Evolutionary conservation across 164 flowering plant genomes (phyloP).

Genomic region (Echeveria elegans): DNA sequence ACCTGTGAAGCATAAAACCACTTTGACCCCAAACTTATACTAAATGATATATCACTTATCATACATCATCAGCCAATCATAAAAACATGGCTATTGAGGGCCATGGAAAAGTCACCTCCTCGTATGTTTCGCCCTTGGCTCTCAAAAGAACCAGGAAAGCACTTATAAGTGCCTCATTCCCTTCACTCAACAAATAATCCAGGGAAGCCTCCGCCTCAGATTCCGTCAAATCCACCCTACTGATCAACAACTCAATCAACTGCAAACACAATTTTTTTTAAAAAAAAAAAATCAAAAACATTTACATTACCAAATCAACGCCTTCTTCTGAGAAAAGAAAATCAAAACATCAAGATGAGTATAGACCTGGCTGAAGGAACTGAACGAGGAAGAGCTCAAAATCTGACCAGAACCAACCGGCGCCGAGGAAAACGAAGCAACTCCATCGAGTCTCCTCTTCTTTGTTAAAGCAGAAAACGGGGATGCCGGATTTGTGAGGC

Average conservation of each 20-base stretch:
- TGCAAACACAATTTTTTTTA: slow-evolving; percentile 17
- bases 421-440: neutral
- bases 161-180: slow-evolving; percentile 69
- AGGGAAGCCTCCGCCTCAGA: slow-evolving; percentile 71
- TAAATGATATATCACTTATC: too few species aligned
- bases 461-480: neutral
- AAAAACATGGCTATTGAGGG: too few species aligned
- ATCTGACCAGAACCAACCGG: neutral
- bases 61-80: neutral
- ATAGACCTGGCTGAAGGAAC: slow-evolving; percentile 8
- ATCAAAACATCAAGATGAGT: too few species aligned
- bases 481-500: neutral
- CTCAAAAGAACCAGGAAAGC: slow-evolving; percentile 85
- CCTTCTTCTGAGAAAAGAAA: neutral
- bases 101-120: slow-evolving; percentile 39
- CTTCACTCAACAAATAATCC: slow-evolving; percentile 54
- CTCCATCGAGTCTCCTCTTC: neutral
- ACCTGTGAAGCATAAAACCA: too few species aligned
- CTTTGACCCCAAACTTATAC: too few species aligned
- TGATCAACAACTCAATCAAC: slow-evolving; percentile 71
- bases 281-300: neutral
- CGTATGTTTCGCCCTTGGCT: slow-evolving; percentile 97
- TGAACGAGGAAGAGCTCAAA: slow-evolving; percentile 6
- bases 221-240: slow-evolving; percentile 65
- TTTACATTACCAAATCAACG: neutral